A percentile compares a stretch with the other conserved stretches of the same genome.
These are phyloP conservation scores for Solanum gracilifrons DNA, from an alignment of 257 asterid species.

Conservation along the genomic window DNA sequence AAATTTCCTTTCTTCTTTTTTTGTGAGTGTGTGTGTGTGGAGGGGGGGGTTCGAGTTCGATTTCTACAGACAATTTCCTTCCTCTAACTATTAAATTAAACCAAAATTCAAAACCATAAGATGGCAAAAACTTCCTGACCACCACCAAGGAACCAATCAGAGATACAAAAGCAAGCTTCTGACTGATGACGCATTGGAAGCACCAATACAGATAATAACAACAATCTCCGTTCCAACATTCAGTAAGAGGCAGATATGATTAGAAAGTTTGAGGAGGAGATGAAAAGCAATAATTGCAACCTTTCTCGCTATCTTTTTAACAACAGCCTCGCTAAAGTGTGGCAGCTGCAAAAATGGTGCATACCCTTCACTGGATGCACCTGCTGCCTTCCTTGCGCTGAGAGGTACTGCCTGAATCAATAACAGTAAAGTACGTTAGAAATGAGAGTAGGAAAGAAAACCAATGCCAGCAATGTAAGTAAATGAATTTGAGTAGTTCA, in stretches of 20 bases:
- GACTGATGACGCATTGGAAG: background rate
- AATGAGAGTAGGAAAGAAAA: background rate
- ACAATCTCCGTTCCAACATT: background rate
- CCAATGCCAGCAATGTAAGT: background rate
- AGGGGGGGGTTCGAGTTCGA: background rate
- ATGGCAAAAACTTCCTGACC: background rate
- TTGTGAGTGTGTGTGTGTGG: background rate
- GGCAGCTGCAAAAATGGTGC: conserved; percentile 98
- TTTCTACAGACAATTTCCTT: background rate
- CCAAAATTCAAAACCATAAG: background rate
- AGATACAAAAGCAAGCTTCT: background rate
- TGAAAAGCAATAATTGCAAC: conserved; percentile 21
- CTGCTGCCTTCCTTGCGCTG: conserved; percentile 76
- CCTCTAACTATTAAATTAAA: background rate
- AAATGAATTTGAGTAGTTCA: background rate
- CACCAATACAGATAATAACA: background rate
- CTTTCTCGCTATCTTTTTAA: conserved; percentile 91
- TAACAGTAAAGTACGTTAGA: background rate
- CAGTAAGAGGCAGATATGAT: background rate
- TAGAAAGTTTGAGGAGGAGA: background rate
- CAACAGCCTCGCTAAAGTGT: conserved; percentile 76
- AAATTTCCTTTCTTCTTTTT: background rate
- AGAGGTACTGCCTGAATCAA: conserved; percentile 81
- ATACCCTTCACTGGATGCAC: conserved; percentile 78
- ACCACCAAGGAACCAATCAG: background rate